Evolutionary conservation across 306 rosid genomes (phyloP).

Genomic region (Fragaria nilgerrensis): DNA sequence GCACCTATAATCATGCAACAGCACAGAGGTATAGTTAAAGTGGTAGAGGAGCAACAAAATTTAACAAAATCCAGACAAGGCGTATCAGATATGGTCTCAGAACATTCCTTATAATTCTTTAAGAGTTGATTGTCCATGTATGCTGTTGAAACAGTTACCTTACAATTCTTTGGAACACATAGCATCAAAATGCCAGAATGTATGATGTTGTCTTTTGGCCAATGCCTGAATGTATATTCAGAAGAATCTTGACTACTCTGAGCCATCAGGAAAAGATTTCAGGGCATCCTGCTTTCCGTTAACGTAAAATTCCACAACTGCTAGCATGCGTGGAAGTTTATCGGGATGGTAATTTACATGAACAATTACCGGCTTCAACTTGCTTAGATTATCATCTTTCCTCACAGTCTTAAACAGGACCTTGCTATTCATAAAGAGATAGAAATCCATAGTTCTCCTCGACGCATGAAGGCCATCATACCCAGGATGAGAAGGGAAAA

Average conservation of each 20-base stretch:
- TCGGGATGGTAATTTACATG: constrained; percentile 91
- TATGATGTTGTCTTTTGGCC: neutral
- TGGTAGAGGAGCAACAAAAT: neutral
- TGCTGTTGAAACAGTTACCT: constrained; percentile 6
- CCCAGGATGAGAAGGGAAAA: constrained; percentile 72
- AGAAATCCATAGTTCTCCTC: constrained; percentile 80
- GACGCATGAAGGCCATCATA: constrained; percentile 88
- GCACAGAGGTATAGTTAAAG: neutral
- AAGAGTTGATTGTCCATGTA: neutral
- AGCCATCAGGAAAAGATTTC: constrained; percentile 79
- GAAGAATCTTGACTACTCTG: constrained; percentile 43
- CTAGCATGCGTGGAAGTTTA: constrained; percentile 77
- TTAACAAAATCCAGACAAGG: neutral
- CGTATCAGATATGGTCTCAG: neutral
- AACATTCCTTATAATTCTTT: constrained; percentile 4
- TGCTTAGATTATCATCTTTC: constrained; percentile 57
- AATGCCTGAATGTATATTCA: neutral
- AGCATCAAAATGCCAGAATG: constrained; percentile 15
- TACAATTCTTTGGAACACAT: constrained; percentile 8
- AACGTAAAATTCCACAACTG: constrained; percentile 70
- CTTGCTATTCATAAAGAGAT: constrained; percentile 89
- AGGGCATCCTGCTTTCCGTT: constrained; percentile 74
- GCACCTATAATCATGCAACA: neutral
- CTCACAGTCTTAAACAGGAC: constrained; percentile 81
- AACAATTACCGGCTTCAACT: constrained; percentile 73